These are phyloP conservation scores for Phytophthora vignae DNA, from an alignment of 352 stramenopile genomes.

Conservation along the genomic window DNA sequence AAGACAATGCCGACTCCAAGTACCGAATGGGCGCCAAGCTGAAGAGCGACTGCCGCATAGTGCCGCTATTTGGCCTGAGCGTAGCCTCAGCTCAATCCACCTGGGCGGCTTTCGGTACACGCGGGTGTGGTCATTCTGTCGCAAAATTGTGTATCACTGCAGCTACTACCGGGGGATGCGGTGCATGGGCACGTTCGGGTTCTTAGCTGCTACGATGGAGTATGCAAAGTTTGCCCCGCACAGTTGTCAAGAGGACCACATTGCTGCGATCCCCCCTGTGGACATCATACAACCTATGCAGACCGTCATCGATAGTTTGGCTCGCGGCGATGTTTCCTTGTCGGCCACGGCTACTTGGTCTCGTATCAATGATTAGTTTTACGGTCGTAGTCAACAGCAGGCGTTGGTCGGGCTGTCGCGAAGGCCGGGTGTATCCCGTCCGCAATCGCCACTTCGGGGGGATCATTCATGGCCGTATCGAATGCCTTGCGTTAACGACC, in stretches of 20 bases:
- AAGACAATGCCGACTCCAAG: not conserved
- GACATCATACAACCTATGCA: not conserved
- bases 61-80: conserved; percentile 7
- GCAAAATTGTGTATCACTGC: not conserved
- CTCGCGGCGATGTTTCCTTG: not conserved
- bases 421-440: too few species aligned
- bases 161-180: not conserved
- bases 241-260: not conserved
- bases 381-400: not conserved
- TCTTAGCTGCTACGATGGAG: not conserved
- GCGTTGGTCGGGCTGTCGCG: not conserved
- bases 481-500: too few species aligned
- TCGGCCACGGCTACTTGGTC: not conserved
- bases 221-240: not conserved
- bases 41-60: not conserved
- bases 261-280: too few species aligned
- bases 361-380: not conserved
- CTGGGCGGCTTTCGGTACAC: not conserved
- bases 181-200: conserved; percentile 3
- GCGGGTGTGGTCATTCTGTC: not conserved
- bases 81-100: not conserved
- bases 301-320: not conserved
- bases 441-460: not conserved
- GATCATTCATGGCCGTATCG: too few species aligned
- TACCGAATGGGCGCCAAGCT: not conserved